Base-by-base conservation (phyloP, 2,329 filamentous ascomycete genomes). In the Venturia oleaginea region DNA sequence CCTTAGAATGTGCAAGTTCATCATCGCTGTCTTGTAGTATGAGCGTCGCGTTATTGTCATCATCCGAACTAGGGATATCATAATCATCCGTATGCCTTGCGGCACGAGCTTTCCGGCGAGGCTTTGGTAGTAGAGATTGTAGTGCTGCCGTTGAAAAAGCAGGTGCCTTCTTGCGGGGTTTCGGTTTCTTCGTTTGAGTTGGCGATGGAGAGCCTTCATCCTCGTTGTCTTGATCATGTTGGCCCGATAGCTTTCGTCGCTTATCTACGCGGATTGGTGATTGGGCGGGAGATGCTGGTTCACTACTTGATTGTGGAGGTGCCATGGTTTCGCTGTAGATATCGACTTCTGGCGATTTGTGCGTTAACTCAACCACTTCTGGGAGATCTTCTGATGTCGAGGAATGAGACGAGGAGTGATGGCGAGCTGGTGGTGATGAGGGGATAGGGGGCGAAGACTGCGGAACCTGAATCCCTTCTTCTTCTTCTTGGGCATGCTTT, bases 101-200 rank as follows among this genome's bases (percentile, higher is more conserved):
- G 27, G 24, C 34, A 32, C 61, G 60, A 4, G 48, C 17, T 57
- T 66, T 68, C 60, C 22, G 70, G 65, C 61, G 51, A 7, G 63
- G 73, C 65, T 76, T 78, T 13, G 79, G 79, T 19, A 81, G 71
- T 8, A 81, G 68, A 7, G 73, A 71, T 66, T 79, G 78, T 24
- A 81, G 70, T 32, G 75, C 75, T 3, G 78, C 77, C 32, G 79
- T 80, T 8, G 77, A 77, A 37, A 74, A 67, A 22, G 70, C 69
- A 69, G 69, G 73, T 22, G 11, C n/a, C 42, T 55, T 46, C 24
- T 61, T 27, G 19, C 37, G 43, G 15, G 51, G 7, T 32, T 37
- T 57, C 3, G 24, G 37, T 48, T 60, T 61, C 61, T 57, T 55
- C 51, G 32, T 27, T n/a, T 22, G 55, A 2, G 10, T 17, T 3